These are phyloP conservation scores for Populus ilicifolia DNA, from an alignment of 345 rosid species.

Conservation along the genomic window DNA sequence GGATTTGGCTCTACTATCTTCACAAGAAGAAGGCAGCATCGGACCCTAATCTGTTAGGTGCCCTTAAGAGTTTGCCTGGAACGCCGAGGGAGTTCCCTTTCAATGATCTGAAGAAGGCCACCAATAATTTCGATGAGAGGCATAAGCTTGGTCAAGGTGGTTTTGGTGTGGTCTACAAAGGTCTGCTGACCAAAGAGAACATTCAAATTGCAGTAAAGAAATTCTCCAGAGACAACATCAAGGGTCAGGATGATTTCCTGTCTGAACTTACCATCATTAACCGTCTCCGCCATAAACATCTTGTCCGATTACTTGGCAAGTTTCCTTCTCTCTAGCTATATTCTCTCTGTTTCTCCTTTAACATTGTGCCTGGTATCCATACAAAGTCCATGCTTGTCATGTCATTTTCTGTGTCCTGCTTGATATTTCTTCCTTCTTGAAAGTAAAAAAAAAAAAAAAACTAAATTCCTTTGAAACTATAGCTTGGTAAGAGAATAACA, in stretches of 20 bases:
- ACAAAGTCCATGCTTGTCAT: not conserved
- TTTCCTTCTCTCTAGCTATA: not conserved
- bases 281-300: conserved; percentile 56
- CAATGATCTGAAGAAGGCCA: conserved; percentile 53
- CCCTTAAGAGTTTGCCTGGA: conserved; percentile 48
- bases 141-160: conserved; percentile 57
- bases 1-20: conserved; percentile 7
- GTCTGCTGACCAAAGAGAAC: conserved; percentile 39
- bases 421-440: not conserved
- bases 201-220: conserved; percentile 50
- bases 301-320: conserved; percentile 48
- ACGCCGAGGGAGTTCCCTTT: conserved; percentile 48
- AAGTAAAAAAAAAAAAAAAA: not conserved
- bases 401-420: not conserved
- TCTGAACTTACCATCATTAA: conserved; percentile 59
- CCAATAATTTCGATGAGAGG: conserved; percentile 49
- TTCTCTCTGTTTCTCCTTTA: not conserved
- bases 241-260: conserved; percentile 50
- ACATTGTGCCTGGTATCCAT: not conserved
- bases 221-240: conserved; percentile 36
- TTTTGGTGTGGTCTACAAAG: conserved; percentile 50
- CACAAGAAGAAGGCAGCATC: conserved; percentile 21
- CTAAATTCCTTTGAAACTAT: not conserved
- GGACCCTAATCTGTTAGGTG: conserved; percentile 34
- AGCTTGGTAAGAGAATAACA: not conserved